phyloP scores from a whole-genome alignment of 345 rosid species.

The Eucalyptus guilfoylei region DNA sequence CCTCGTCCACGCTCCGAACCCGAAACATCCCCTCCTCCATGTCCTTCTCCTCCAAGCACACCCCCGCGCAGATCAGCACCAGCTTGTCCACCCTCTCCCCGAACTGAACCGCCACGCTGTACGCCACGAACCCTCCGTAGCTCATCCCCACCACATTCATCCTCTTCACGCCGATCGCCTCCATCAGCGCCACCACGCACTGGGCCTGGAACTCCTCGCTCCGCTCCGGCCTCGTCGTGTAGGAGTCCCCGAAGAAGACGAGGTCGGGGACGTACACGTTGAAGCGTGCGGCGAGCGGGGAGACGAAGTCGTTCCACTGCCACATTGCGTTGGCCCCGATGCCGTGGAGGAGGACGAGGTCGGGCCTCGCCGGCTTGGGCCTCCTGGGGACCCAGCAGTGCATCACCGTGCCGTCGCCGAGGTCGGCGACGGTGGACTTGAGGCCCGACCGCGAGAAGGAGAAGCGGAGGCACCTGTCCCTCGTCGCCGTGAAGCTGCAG shows the following conservation, averaged over 20 bases:
- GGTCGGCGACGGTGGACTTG: slow-evolving; percentile 59
- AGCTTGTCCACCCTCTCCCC: slow-evolving; percentile 48
- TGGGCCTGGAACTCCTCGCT: slow-evolving; percentile 29
- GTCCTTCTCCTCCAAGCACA: slow-evolving; percentile 74
- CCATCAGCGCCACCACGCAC: slow-evolving; percentile 52
- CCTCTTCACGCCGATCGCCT: slow-evolving; percentile 20
- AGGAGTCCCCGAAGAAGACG: slow-evolving; percentile 81
- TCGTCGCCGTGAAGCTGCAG: slow-evolving; percentile 47
- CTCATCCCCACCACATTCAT: slow-evolving; percentile 68
- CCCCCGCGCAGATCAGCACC: slow-evolving; percentile 75
- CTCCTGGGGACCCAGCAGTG: slow-evolving; percentile 74
- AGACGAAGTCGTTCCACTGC: slow-evolving; percentile 64
- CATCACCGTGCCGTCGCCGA: slow-evolving; percentile 73
- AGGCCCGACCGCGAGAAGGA: slow-evolving; percentile 67
- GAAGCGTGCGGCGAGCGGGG: slow-evolving; percentile 41
- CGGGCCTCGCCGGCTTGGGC: slow-evolving; percentile 27
- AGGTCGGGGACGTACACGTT: slow-evolving; percentile 89
- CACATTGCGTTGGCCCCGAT: slow-evolving; percentile 97
- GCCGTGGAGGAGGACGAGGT: slow-evolving; percentile 71
- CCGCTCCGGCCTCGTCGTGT: slow-evolving; percentile 55
- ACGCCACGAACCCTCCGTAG: slow-evolving; percentile 80
- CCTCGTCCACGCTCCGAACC: slow-evolving; percentile 55
- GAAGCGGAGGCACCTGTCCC: slow-evolving; percentile 48
- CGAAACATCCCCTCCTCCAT: slow-evolving; percentile 54
- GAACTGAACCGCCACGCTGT: slow-evolving; percentile 72